Base-by-base conservation (phyloP, 192 early-diverging fungal genomes). In the Obelidium mucronatum region DNA sequence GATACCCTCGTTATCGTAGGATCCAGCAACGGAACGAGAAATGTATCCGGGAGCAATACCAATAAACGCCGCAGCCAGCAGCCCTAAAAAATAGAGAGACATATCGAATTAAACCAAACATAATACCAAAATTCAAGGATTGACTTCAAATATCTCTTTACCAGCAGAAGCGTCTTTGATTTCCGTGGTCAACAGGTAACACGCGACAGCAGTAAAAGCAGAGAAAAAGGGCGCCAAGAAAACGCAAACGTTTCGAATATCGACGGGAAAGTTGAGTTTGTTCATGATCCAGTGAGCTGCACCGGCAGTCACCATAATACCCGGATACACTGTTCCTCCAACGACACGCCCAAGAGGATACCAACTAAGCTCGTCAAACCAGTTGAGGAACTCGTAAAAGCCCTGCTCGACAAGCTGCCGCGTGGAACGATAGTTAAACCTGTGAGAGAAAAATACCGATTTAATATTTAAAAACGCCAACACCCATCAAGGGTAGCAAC, bases 1-100 rank as follows among this genome's bases (percentile, higher is more conserved):
- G 81, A 99, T 99, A 2, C 94, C 98, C 82, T 99, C 98, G 83
- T 99, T 98, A 81, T 99, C 98, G 71, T 99, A 99, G 11, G 97
- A 98, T 3, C 98, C 98, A 15, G 98, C 97, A n/a, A 99, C 98
- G 0, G 98, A 99, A 54, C 98, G 93, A n/a, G 98, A 99, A 77
- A 99, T 99, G 78, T 99, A 99, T 0, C 98, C 98, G 0, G 98
- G 98, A 1, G 97, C 98, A 68, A 99, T 91, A 30, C 94, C 98
- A 58, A 99, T 95, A 84, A 99, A 99, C 1, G 94, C 94, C 8
- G 98, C 98, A 3, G 98, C 98, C 54, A 99, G 83, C 2, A 99
- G 87, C 31, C 98, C 97, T 68, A 44, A 68, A 58, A 8, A 22
- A n/a, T n/a, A 17, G 52, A 61, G 0, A 1, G n/a, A n/a, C n/a